Evolutionary conservation across 2,329 filamentous ascomycete genomes (phyloP).

Genomic region (Alternaria sp.): DNA sequence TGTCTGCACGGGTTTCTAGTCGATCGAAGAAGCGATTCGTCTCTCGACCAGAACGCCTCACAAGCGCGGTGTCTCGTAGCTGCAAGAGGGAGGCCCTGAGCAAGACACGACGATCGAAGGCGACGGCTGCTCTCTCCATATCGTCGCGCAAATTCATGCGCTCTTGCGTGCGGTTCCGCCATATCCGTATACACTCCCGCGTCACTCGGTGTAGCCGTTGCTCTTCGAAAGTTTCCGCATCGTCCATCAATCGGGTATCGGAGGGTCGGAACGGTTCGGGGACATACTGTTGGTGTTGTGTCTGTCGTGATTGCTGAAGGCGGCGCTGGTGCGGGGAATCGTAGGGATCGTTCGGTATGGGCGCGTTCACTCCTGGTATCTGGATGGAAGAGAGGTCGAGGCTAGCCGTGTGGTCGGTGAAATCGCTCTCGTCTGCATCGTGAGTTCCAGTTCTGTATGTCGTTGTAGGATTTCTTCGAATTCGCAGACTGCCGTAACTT

Average conservation of each 20-base stretch:
- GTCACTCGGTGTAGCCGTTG: slow-evolving; percentile 36
- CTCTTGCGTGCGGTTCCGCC: slow-evolving; percentile 53
- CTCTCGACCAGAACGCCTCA: slow-evolving; percentile 52
- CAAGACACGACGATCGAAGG: slow-evolving; percentile 59
- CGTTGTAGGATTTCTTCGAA: slow-evolving; percentile 26
- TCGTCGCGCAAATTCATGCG: slow-evolving; percentile 21
- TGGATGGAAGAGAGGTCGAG: slow-evolving; percentile 38
- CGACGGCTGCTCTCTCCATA: slow-evolving; percentile 46
- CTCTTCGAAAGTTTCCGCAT: slow-evolving; percentile 54
- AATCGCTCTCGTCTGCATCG: slow-evolving; percentile 38
- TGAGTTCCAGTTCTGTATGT: slow-evolving; percentile 22
- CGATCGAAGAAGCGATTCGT: slow-evolving; percentile 62
- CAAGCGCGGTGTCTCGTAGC: slow-evolving; percentile 28
- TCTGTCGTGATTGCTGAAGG: slow-evolving; percentile 9
- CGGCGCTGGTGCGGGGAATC: slow-evolving; percentile 14
- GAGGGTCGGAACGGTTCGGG: slow-evolving; percentile 56
- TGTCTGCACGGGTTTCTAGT: slow-evolving; percentile 65
- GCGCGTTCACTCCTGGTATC: slow-evolving; percentile 46
- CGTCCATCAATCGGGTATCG: slow-evolving; percentile 57
- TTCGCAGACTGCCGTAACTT: slow-evolving; percentile 45
- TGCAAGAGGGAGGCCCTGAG: slow-evolving; percentile 60
- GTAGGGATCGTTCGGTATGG: slow-evolving; percentile 31
- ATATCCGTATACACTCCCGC: slow-evolving; percentile 50
- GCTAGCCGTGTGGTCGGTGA: slow-evolving; percentile 37
- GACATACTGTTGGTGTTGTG: slow-evolving; percentile 24